Evolutionary conservation across 192 early-diverging fungal species (phyloP).

Genomic region (Mortierella hygrophila): DNA sequence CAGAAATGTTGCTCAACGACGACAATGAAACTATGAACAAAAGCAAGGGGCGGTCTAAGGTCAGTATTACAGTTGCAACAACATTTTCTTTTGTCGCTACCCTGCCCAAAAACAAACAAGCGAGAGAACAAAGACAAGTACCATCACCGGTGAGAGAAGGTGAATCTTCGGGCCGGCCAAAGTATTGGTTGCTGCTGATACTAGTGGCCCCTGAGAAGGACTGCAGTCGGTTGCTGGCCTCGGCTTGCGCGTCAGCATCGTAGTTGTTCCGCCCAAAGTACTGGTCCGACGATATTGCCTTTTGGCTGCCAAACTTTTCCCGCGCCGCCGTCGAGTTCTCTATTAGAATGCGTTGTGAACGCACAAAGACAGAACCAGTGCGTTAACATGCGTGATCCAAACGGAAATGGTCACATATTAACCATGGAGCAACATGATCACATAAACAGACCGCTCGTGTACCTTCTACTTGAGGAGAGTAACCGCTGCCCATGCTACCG

Average conservation of each 20-base stretch:
- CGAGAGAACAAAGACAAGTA: background rate
- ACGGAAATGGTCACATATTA: background rate
- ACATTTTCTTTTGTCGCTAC: too few relatives aligned
- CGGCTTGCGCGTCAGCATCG: slow-evolving; percentile 67
- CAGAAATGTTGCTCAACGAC: slow-evolving; percentile 37
- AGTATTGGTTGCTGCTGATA: slow-evolving; percentile 89
- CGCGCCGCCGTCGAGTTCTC: slow-evolving; percentile 66
- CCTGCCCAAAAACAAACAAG: too few relatives aligned
- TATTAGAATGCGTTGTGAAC: background rate
- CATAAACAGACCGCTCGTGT: background rate
- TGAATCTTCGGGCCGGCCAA: slow-evolving; percentile 78
- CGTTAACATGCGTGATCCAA: background rate
- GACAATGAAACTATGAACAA: slow-evolving; percentile 31
- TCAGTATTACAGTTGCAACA: background rate
- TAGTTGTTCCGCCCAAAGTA: slow-evolving; percentile 87
- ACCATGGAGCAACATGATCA: background rate
- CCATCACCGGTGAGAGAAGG: slow-evolving; percentile 35
- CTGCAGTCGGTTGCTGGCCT: slow-evolving; percentile 68
- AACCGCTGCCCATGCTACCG: slow-evolving; percentile 38
- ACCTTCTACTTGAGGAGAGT: slow-evolving; percentile 53
- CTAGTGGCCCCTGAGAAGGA: slow-evolving; percentile 80
- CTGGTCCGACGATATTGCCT: slow-evolving; percentile 92
- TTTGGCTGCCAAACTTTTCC: slow-evolving; percentile 87
- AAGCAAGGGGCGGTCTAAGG: background rate
- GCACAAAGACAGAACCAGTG: background rate